Base-by-base conservation (phyloP, 2,329 filamentous ascomycete genomes). In the Drechslerella coelobrocha region DNA sequence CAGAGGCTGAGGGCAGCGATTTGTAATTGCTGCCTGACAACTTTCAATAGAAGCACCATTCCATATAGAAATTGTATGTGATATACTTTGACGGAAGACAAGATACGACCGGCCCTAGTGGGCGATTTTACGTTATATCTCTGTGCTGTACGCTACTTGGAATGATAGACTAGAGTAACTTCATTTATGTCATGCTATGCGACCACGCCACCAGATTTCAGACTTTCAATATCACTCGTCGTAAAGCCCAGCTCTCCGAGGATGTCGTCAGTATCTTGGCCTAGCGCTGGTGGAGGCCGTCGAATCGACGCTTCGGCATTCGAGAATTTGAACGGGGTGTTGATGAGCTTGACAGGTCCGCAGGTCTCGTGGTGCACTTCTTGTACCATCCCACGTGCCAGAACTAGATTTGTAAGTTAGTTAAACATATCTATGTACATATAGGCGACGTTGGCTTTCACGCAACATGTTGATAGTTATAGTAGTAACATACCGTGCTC, bases 301-400 rank as follows among this genome's bases (percentile, higher is more conserved):
- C 93, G 84, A 39, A 96, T 86, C 2, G 86, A 85, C 0, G 92
- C 91, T 74, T 84, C 87, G 24, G 89, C 89, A 74, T 92, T 87
- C 3, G 92, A 96, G 78, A 92, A 96, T 78, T 99, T 99, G 68
- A 99, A 88, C 0, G 94, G 94, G 0, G 92, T 95, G 76, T 96
- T 97, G 59, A 99, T 89, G 77, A 99, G 81, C 79, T 92, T 92
- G 73, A 99, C 88, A 0, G 88, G 85, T 0, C 94, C 94, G 78
- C 93, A 97, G 6, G 83, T 82, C 3, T 85, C 85, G 77, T 99
- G 94, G 0, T 96, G 85, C 47, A 97, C 82, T 77, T 96, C 89
- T 12, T 90, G 86, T 0, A 99, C 89, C 94, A 99, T 99, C 68
- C 88, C 85, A 65, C 94, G 85, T 21, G 92, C 92, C 60, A 82